phyloP scores from a whole-genome alignment of 768 basidiomycete genomes.

The Termitomyces bulborhizus region DNA sequence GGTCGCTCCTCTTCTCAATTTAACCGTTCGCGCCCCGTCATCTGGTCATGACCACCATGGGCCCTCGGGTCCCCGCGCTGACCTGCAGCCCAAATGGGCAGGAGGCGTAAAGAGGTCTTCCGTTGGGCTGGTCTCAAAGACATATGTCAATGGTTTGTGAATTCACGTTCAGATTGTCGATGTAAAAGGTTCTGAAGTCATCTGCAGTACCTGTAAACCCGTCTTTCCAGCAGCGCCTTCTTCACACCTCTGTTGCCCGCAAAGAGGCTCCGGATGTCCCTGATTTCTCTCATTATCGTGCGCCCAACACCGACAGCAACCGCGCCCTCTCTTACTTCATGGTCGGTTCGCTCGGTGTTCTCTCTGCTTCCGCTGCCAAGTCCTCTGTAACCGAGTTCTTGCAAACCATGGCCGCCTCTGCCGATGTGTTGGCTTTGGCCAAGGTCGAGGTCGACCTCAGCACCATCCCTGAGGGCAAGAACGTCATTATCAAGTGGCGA shows the following conservation, averaged over 20 bases:
- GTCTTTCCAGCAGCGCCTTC: slow-evolving; percentile 58
- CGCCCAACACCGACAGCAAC: slow-evolving; percentile 57
- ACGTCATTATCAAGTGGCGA: slow-evolving; percentile 97
- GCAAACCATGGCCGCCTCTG: slow-evolving; percentile 93
- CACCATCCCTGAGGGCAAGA: slow-evolving; percentile 94
- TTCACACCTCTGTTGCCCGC: slow-evolving; percentile 69
- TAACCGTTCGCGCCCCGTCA: slow-evolving; percentile 58
- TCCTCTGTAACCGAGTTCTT: slow-evolving; percentile 92
- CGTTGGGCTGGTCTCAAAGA: slow-evolving; percentile 58
- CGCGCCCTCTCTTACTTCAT: slow-evolving; percentile 84
- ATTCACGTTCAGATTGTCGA: slow-evolving; percentile 4
- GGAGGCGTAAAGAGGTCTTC: slow-evolving; percentile 47
- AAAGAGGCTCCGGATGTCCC: slow-evolving; percentile 80
- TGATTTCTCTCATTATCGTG: slow-evolving; percentile 80
- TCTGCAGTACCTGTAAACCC: slow-evolving; percentile 46
- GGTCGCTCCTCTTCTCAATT: slow-evolving; percentile 65
- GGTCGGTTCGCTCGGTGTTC: slow-evolving; percentile 87
- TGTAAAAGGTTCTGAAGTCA: background rate
- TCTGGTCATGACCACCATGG: slow-evolving; percentile 57
- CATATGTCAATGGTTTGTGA: slow-evolving; percentile 54
- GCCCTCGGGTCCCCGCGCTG: slow-evolving; percentile 47
- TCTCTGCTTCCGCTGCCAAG: slow-evolving; percentile 93
- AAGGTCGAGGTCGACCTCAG: slow-evolving; percentile 94
- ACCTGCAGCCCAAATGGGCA: slow-evolving; percentile 58
- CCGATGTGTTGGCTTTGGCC: slow-evolving; percentile 95